These are phyloP conservation scores for Acer yangbiense DNA, from an alignment of 345 rosid species.

Conservation along the genomic window DNA sequence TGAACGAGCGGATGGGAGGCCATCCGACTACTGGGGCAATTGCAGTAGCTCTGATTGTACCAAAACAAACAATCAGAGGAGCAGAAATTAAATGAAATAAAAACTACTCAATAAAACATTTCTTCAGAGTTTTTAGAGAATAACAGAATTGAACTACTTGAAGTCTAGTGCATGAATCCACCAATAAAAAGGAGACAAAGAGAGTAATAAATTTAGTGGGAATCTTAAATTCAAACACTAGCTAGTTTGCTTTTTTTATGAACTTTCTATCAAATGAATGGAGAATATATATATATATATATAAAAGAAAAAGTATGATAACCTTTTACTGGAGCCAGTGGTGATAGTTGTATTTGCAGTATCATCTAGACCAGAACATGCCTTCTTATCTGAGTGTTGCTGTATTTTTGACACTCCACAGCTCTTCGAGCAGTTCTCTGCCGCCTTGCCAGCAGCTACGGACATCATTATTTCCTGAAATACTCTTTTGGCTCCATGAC, in stretches of 20 bases:
- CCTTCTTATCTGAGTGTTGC: constrained; percentile 19
- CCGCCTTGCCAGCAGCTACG: constrained; percentile 12
- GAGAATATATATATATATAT: background rate
- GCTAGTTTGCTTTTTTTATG: background rate
- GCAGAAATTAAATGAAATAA: background rate
- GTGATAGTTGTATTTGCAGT: constrained; percentile 9
- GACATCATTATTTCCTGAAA: constrained; percentile 24
- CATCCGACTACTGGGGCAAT: constrained; percentile 40
- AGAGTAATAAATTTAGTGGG: background rate
- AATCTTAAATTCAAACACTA: background rate
- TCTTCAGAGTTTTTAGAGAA: too few species aligned
- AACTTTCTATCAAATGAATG: background rate
- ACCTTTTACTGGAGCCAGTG: constrained; percentile 34
- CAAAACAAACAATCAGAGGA: background rate
- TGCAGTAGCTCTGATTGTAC: constrained; percentile 35
- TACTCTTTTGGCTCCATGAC: constrained; percentile 35
- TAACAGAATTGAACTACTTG: too few species aligned
- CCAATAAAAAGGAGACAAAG: too few species aligned
- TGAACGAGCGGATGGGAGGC: constrained; percentile 51
- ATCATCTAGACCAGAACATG: constrained; percentile 20
- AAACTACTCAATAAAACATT: background rate
- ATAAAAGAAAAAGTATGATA: constrained; percentile 8
- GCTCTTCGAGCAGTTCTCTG: constrained; percentile 9
- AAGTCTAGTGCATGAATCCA: too few species aligned
- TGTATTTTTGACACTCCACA: constrained; percentile 20